Evolutionary conservation across 2,329 filamentous ascomycete genomes (phyloP).

Genomic region (Xylaria sp.): DNA sequence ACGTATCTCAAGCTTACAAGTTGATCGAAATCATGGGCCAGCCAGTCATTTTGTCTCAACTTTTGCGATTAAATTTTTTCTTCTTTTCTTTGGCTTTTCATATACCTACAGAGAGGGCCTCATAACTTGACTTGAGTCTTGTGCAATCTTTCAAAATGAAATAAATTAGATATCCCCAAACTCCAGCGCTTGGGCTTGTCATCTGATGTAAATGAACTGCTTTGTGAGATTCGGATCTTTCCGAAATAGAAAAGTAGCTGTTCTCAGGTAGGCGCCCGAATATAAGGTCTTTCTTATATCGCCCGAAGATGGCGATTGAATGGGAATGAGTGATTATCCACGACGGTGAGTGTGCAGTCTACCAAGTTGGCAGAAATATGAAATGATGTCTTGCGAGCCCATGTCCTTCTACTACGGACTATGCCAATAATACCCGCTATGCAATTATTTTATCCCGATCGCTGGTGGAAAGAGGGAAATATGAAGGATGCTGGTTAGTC

Average conservation of each 20-base stretch:
- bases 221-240: neutral
- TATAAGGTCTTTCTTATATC: constrained; percentile 7
- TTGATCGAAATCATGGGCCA: constrained; percentile 28
- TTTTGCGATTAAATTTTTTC: neutral
- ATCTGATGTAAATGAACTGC: constrained; percentile 12
- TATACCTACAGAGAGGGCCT: constrained; percentile 10
- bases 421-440: constrained; percentile 23
- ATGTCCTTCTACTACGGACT: constrained; percentile 22
- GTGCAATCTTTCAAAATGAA: constrained; percentile 29
- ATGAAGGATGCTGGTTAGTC: constrained; percentile 1
- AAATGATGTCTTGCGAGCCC: constrained; percentile 32
- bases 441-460: constrained; percentile 23
- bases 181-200: constrained; percentile 23
- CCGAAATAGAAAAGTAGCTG: neutral
- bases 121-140: constrained; percentile 29
- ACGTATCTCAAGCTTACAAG: constrained; percentile 19
- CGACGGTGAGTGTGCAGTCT: neutral
- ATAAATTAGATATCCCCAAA: constrained; percentile 16
- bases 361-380: neutral
- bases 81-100: neutral
- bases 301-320: neutral
- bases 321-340: constrained; percentile 8
- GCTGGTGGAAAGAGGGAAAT: constrained; percentile 17
- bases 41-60: constrained; percentile 18
- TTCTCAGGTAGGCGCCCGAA: constrained; percentile 5